phyloP scores from a whole-genome alignment of 2,329 filamentous ascomycete genomes.

The Stagonosporopsis tanaceti region DNA sequence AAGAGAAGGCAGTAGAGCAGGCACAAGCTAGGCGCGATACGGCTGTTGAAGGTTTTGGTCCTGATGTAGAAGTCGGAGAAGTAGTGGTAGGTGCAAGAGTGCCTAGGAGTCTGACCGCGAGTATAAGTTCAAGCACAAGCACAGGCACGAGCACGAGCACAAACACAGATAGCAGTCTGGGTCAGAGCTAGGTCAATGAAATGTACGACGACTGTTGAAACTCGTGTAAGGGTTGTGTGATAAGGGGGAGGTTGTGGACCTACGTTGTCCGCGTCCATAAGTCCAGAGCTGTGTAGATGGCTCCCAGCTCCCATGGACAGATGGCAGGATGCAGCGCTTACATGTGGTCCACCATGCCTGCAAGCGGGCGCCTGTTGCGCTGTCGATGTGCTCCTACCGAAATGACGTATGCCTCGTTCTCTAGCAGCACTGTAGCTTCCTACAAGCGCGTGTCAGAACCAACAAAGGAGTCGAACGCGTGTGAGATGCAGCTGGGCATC shows the following conservation, averaged over 20 bases:
- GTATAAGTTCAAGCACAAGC: neutral
- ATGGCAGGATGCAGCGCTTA: neutral
- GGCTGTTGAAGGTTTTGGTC: neutral
- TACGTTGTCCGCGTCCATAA: no score
- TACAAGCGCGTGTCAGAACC: constrained; percentile 15
- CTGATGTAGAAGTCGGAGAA: neutral
- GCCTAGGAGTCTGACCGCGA: neutral
- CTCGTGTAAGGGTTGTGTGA: no score
- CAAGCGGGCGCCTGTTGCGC: constrained; percentile 4
- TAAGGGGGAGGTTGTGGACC: no score
- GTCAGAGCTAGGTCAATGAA: neutral
- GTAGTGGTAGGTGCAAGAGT: neutral
- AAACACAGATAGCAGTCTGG: neutral
- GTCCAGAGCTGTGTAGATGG: no score
- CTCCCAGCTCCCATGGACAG: no score
- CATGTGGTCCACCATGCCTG: neutral
- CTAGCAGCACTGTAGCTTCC: constrained; percentile 14
- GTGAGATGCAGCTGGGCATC: neutral
- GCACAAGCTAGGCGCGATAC: constrained; percentile 21
- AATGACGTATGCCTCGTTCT: constrained; percentile 26
- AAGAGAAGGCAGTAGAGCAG: constrained; percentile 12
- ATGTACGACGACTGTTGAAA: no score
- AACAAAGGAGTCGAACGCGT: neutral
- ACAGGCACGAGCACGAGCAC: neutral
- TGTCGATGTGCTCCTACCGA: constrained; percentile 9